phyloP scores from a whole-genome alignment of 23 red algal species.

The Gracilariopsis chorda region DNA sequence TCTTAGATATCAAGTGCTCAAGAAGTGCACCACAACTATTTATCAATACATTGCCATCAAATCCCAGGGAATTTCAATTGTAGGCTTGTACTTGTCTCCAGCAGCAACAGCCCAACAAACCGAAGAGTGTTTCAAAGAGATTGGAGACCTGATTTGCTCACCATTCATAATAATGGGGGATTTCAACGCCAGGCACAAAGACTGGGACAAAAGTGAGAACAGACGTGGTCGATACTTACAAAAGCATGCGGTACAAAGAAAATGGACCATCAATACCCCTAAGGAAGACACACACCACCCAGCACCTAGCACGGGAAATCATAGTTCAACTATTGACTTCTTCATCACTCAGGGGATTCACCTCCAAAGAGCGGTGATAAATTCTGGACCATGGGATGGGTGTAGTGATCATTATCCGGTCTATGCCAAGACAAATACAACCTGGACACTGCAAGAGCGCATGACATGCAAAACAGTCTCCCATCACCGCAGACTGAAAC shows the following conservation, averaged over 20 bases:
- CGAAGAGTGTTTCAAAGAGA: background rate
- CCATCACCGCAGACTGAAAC: background rate
- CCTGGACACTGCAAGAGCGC: background rate
- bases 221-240: background rate
- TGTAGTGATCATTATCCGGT: background rate
- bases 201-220: slow-evolving; percentile 12
- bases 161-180: slow-evolving; percentile 18
- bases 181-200: background rate
- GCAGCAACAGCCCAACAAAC: background rate
- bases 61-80: background rate
- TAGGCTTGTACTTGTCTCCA: background rate
- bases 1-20: background rate
- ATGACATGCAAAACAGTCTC: background rate
- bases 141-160: background rate
- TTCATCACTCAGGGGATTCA: background rate
- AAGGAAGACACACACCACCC: background rate
- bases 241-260: background rate
- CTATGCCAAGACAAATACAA: background rate
- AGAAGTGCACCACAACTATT: background rate
- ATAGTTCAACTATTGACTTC: background rate
- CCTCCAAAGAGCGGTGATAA: background rate
- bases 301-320: background rate
- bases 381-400: background rate
- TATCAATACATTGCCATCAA: background rate
- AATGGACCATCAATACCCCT: background rate